phyloP scores from a whole-genome alignment of 2,329 filamentous ascomycete species.

The Cryphonectria radicalis region DNA sequence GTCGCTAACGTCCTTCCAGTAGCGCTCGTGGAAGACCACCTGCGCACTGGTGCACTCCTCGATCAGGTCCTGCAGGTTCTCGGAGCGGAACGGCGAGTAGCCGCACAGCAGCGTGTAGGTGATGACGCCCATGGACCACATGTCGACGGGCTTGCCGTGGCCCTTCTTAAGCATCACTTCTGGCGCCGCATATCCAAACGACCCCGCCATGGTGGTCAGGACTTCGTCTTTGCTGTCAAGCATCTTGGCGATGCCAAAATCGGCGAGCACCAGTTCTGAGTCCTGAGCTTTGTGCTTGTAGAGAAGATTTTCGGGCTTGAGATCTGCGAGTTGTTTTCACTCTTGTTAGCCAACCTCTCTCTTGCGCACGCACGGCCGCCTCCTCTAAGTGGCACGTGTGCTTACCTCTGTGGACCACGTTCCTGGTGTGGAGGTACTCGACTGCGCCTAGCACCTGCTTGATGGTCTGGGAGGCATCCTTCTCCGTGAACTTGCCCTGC shows the following conservation, averaged over 20 bases:
- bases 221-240: constrained; percentile 89
- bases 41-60: constrained; percentile 85
- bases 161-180: constrained; percentile 98
- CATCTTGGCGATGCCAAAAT: constrained; percentile 99
- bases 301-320: constrained; percentile 97
- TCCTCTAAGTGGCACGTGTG: background rate
- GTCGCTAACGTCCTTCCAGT: constrained; percentile 96
- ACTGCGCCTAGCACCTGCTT: constrained; percentile 92
- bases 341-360: constrained; percentile 6
- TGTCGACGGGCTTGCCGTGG: constrained; percentile 97
- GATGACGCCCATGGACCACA: constrained; percentile 99
- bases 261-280: constrained; percentile 89
- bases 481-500: constrained; percentile 97
- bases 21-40: constrained; percentile 94
- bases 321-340: constrained; percentile 60
- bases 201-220: constrained; percentile 97
- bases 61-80: constrained; percentile 90
- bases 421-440: constrained; percentile 90
- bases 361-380: no score
- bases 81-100: constrained; percentile 96
- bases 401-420: constrained; percentile 93
- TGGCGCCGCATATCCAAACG: constrained; percentile 95
- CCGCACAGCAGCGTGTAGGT: constrained; percentile 98
- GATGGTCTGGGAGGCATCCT: constrained; percentile 95
- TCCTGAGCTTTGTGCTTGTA: constrained; percentile 79